phyloP scores from a whole-genome alignment of 805 yeast species.

The Starmerella vaccinii region DNA sequence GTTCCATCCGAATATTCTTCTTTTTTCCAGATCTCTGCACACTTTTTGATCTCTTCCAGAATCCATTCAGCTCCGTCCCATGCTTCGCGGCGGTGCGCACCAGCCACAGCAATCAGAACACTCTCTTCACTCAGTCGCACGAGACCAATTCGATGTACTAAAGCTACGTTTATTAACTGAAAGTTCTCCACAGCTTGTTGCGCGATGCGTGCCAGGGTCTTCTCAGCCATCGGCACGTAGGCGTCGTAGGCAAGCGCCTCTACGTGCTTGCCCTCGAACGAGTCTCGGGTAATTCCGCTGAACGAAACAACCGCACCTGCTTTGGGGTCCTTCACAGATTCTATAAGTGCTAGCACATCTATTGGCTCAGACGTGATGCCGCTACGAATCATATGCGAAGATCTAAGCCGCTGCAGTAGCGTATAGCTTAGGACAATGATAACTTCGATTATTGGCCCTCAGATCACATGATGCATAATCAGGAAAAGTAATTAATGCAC shows the following conservation, averaged over 20 bases:
- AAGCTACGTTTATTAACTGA: slow-evolving; percentile 28
- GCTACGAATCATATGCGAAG: slow-evolving; percentile 4
- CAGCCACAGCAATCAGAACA: slow-evolving; percentile 37
- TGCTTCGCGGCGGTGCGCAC: slow-evolving; percentile 40
- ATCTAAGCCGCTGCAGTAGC: no score
- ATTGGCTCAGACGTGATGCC: slow-evolving; percentile 18
- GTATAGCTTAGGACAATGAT: no score
- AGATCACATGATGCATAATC: no score
- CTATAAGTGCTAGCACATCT: slow-evolving; percentile 22
- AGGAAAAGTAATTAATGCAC: no score
- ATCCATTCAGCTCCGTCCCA: slow-evolving; percentile 40
- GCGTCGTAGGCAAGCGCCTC: slow-evolving; percentile 39
- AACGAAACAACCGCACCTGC: slow-evolving; percentile 44
- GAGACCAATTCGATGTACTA: slow-evolving; percentile 39
- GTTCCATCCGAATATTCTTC: slow-evolving; percentile 39
- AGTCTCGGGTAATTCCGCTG: slow-evolving; percentile 43
- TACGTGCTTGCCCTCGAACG: slow-evolving; percentile 37
- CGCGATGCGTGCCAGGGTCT: slow-evolving; percentile 34
- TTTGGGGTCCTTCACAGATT: slow-evolving; percentile 36
- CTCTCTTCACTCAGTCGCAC: slow-evolving; percentile 44
- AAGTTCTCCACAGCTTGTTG: slow-evolving; percentile 24
- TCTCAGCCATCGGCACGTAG: slow-evolving; percentile 36
- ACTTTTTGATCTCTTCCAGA: slow-evolving; percentile 37
- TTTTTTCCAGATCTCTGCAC: slow-evolving; percentile 44
- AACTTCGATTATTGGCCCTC: no score